phyloP scores from a whole-genome alignment of 2,329 filamentous ascomycete genomes.

The Stemphylium beticola region DNA sequence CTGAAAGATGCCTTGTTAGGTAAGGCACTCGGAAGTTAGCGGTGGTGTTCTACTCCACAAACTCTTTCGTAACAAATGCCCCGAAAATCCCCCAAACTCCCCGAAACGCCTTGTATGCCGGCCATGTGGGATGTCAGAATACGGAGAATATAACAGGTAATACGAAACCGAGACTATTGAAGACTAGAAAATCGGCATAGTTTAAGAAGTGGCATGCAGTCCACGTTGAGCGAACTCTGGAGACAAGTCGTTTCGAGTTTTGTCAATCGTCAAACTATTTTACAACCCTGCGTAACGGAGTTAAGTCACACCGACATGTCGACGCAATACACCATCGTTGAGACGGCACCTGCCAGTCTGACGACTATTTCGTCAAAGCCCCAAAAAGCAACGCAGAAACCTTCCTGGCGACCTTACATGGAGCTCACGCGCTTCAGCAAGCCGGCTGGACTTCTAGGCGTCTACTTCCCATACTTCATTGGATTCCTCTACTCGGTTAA shows the following conservation, averaged over 20 bases:
- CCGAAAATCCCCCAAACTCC: constrained; percentile 6
- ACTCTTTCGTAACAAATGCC: background rate
- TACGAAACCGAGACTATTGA: background rate
- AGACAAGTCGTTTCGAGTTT: background rate
- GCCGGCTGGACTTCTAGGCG: constrained; percentile 54
- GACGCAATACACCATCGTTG: constrained; percentile 1
- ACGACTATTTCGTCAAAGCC: background rate
- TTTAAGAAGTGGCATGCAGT: constrained; percentile 3
- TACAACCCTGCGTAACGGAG: background rate
- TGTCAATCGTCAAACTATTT: background rate
- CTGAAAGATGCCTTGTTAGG: background rate
- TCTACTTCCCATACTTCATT: constrained; percentile 52
- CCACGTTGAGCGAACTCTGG: background rate
- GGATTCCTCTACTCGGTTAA: constrained; percentile 50
- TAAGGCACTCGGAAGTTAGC: background rate
- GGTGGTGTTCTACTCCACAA: background rate
- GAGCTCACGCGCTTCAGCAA: constrained; percentile 56
- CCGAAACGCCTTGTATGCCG: background rate
- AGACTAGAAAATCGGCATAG: background rate
- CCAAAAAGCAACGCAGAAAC: background rate
- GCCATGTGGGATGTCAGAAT: background rate
- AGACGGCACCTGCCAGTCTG: constrained; percentile 1
- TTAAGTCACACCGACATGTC: constrained; percentile 1
- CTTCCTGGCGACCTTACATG: constrained; percentile 10
- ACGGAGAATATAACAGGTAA: background rate